phyloP scores from a whole-genome alignment of 2,329 filamentous ascomycete genomes.

The Pseudogymnoascus sp. region DNA sequence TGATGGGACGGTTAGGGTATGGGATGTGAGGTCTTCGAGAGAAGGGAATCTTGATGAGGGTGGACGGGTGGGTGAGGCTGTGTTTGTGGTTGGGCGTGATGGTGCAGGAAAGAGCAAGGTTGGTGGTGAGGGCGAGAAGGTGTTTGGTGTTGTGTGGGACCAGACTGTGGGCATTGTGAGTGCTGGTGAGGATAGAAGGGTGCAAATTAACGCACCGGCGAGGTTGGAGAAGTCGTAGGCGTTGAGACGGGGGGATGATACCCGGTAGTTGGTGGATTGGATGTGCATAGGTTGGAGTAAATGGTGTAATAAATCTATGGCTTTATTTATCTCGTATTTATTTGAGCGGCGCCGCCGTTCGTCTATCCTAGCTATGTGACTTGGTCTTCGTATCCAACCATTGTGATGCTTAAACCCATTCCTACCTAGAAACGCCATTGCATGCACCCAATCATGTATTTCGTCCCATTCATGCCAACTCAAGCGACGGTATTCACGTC shows the following conservation, averaged over 20 bases:
- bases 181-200: conserved; percentile 84
- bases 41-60: conserved; percentile 53
- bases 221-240: conserved; percentile 5
- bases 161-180: conserved; percentile 80
- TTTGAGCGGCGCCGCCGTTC: background rate
- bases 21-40: conserved; percentile 76
- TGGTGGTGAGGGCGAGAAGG: conserved; percentile 79
- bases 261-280: background rate
- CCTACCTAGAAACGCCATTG: background rate
- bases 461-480: background rate
- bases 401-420: background rate
- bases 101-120: conserved; percentile 53
- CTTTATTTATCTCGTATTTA: conserved; percentile 1
- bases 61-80: conserved; percentile 59
- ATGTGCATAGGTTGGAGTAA: conserved; percentile 5
- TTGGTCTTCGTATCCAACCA: background rate
- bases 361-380: conserved; percentile 4
- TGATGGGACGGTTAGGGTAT: conserved; percentile 87
- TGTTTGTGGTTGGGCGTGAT: conserved; percentile 65
- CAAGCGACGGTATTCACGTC: background rate
- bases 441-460: background rate
- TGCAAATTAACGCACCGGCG: conserved; percentile 75
- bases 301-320: background rate
- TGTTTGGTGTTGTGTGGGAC: conserved; percentile 86
- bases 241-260: background rate